phyloP scores from a whole-genome alignment of 2,329 filamentous ascomycete genomes.

The Botrytis fabae region DNA sequence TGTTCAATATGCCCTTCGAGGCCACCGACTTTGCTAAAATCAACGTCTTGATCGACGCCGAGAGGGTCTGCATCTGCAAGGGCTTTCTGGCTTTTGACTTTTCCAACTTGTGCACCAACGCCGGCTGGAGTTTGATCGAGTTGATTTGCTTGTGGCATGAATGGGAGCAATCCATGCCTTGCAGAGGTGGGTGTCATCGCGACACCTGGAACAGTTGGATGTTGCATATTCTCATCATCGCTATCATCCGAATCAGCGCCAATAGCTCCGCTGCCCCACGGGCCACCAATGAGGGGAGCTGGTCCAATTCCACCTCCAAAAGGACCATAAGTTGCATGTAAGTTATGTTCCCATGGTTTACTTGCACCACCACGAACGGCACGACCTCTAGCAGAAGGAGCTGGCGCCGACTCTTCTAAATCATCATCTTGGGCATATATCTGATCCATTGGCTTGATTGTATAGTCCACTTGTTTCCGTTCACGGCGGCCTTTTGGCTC shows the following conservation, averaged over 20 bases:
- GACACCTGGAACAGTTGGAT: slow-evolving; percentile 62
- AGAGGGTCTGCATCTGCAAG: slow-evolving; percentile 92
- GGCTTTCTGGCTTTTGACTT: slow-evolving; percentile 88
- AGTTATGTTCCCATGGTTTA: slow-evolving; percentile 68
- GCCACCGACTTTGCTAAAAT: slow-evolving; percentile 92
- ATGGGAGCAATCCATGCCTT: slow-evolving; percentile 51
- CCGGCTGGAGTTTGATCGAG: slow-evolving; percentile 56
- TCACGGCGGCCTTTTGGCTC: slow-evolving; percentile 57
- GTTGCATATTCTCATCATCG: slow-evolving; percentile 80
- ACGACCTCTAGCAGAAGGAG: slow-evolving; percentile 63
- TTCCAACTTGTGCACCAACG: slow-evolving; percentile 80
- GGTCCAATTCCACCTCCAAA: slow-evolving; percentile 83
- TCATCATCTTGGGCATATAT: slow-evolving; percentile 73
- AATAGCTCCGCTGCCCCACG: slow-evolving; percentile 70
- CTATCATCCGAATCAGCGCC: slow-evolving; percentile 94
- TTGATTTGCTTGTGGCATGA: slow-evolving; percentile 56
- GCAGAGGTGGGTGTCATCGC: slow-evolving; percentile 61
- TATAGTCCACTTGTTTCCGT: slow-evolving; percentile 77
- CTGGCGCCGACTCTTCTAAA: slow-evolving; percentile 65
- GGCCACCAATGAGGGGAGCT: slow-evolving; percentile 53
- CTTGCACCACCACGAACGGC: slow-evolving; percentile 55
- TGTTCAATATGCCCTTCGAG: slow-evolving; percentile 93
- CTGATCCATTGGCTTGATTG: slow-evolving; percentile 74
- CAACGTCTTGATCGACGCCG: slow-evolving; percentile 87
- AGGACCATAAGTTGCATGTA: slow-evolving; percentile 89